Evolutionary conservation across 352 stramenopile genomes (phyloP).

Genomic region (Peronospora farinosa): DNA sequence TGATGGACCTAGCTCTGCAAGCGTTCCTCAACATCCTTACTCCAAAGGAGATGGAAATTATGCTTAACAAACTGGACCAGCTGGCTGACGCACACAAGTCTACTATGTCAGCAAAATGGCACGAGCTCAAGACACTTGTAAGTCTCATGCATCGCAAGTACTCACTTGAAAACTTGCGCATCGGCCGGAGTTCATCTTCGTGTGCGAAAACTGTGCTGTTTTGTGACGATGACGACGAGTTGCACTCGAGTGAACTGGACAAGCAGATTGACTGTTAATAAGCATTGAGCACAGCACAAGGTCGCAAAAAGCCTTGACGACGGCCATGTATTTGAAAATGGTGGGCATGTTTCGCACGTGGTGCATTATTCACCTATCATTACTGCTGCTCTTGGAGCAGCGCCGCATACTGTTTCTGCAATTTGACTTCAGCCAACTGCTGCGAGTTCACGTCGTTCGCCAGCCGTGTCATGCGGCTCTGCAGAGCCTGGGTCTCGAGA

Average conservation of each 20-base stretch:
- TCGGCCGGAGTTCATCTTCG: constrained; percentile 41
- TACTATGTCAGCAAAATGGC: constrained; percentile 78
- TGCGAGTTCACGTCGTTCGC: constrained; percentile 73
- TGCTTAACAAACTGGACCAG: constrained; percentile 66
- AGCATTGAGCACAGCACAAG: neutral
- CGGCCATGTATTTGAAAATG: neutral
- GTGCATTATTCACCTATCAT: constrained; percentile 1
- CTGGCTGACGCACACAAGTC: constrained; percentile 69
- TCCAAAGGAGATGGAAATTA: constrained; percentile 56
- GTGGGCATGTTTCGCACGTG: neutral
- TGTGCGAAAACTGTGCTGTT: constrained; percentile 44
- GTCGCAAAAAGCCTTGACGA: neutral
- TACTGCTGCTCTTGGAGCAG: constrained; percentile 31
- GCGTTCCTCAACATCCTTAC: constrained; percentile 72
- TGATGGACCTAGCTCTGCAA: constrained; percentile 79
- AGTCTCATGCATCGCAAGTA: constrained; percentile 84
- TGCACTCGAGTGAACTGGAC: constrained; percentile 8
- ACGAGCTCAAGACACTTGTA: constrained; percentile 82
- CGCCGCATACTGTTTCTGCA: constrained; percentile 72
- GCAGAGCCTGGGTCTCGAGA: constrained; percentile 52
- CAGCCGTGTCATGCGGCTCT: constrained; percentile 53
- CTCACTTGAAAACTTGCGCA: constrained; percentile 65
- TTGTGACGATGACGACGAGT: constrained; percentile 25
- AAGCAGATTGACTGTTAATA: neutral
- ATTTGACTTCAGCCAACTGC: constrained; percentile 64